Evolutionary conservation across 768 basidiomycete species (phyloP).

Genomic region (Pulveroboletus sp.): DNA sequence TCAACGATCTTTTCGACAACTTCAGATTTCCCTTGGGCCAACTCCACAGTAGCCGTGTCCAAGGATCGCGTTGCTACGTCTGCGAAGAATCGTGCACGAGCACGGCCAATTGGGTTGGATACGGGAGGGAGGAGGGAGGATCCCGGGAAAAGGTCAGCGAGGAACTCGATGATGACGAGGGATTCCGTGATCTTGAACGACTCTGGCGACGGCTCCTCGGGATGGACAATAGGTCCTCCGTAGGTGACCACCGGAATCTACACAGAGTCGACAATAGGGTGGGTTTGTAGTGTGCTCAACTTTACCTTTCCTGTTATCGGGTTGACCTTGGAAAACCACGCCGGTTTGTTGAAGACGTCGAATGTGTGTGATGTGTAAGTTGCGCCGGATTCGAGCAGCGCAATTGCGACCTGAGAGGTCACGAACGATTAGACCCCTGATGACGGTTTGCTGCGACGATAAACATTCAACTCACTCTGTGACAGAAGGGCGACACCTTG

Average conservation of each 20-base stretch:
- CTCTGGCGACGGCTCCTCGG: conserved; percentile 52
- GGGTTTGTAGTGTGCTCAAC: background rate
- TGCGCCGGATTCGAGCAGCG: conserved; percentile 50
- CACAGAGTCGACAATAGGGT: background rate
- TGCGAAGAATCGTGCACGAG: conserved; percentile 58
- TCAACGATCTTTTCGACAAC: conserved; percentile 17
- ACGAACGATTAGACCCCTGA: background rate
- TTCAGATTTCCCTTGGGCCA: conserved; percentile 1
- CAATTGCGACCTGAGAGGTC: conserved; percentile 47
- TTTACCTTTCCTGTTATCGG: conserved; percentile 54
- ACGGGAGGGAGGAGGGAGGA: conserved; percentile 42
- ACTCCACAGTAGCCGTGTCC: background rate
- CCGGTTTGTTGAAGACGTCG: conserved; percentile 58
- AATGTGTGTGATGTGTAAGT: conserved; percentile 49
- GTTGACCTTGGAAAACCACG: conserved; percentile 63
- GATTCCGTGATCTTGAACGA: conserved; percentile 62
- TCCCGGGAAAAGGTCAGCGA: conserved; percentile 53
- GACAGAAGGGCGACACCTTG: conserved; percentile 41
- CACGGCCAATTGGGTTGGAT: conserved; percentile 47
- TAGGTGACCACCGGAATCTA: conserved; percentile 57
- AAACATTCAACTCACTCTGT: background rate
- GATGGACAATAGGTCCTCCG: conserved; percentile 50
- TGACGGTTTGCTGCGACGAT: no score
- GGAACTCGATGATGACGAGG: conserved; percentile 57
- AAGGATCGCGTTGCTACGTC: conserved; percentile 40